phyloP scores from a whole-genome alignment of 140 eudicot genomes.

The Senecio squalidus region DNA sequence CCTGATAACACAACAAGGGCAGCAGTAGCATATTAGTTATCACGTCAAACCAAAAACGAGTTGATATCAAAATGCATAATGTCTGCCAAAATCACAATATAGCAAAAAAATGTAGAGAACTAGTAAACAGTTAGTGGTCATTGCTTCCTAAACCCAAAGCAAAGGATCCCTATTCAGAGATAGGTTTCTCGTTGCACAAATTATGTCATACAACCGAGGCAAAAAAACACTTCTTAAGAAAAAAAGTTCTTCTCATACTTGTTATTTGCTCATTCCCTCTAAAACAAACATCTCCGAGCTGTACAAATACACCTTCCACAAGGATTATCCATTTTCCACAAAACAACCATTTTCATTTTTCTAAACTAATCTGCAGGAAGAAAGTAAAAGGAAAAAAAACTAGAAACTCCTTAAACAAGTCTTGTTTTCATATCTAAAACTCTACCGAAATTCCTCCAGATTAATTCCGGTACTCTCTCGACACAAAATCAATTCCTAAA shows the following conservation, averaged over 20 bases:
- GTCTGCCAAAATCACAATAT: not conserved
- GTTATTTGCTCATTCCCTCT: not conserved
- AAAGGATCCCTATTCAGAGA: not conserved
- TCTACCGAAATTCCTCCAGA: too few species aligned
- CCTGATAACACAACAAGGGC: constrained; percentile 14
- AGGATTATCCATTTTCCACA: not conserved
- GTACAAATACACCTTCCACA: not conserved
- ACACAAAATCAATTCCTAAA: not conserved
- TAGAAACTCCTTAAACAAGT: too few species aligned
- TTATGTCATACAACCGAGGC: not conserved
- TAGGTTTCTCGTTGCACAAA: not conserved
- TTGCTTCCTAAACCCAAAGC: not conserved
- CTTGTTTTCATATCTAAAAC: not conserved
- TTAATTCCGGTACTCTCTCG: not conserved
- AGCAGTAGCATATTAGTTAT: constrained; percentile 4
- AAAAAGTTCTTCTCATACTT: not conserved
- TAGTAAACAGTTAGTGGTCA: not conserved
- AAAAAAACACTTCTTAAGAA: not conserved
- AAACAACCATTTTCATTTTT: too few species aligned
- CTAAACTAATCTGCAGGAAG: too few species aligned
- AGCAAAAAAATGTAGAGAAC: not conserved
- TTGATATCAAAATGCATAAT: not conserved
- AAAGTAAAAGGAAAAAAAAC: too few species aligned
- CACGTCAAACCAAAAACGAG: not conserved
- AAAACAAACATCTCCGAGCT: not conserved